Conservation (phyloP, 768 basidiomycete species). For the Xanthoconium stramineum region DNA sequence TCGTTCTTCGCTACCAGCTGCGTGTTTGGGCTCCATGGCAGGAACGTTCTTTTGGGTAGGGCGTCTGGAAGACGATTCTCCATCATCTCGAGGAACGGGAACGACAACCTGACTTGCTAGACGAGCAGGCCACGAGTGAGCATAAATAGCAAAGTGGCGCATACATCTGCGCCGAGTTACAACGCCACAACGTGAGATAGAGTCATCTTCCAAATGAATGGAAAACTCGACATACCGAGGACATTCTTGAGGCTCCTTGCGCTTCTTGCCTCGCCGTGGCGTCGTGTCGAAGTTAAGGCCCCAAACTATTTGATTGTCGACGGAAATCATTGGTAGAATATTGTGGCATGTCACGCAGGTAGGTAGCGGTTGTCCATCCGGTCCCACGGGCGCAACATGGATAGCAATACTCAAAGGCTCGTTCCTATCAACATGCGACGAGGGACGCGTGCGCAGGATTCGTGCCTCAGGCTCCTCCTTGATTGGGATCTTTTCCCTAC, state of each 20-base stretch:
- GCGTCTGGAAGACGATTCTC: constrained; percentile 37
- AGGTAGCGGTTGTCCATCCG: constrained; percentile 66
- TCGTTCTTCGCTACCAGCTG: constrained; percentile 40
- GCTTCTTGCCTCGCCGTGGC: constrained; percentile 46
- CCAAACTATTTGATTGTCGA: constrained; percentile 75
- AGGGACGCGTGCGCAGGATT: constrained; percentile 48
- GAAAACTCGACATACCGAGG: constrained; percentile 52
- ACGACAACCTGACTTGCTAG: constrained; percentile 44
- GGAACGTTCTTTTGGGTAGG: constrained; percentile 50
- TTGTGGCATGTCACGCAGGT: constrained; percentile 70
- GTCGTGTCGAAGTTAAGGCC: constrained; percentile 54
- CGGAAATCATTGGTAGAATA: constrained; percentile 71
- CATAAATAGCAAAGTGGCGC: constrained; percentile 78
- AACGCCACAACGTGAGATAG: constrained; percentile 14
- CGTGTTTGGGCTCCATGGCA: constrained; percentile 54
- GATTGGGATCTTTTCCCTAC: constrained; percentile 38
- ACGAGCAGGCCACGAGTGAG: constrained; percentile 67
- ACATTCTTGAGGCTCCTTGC: constrained; percentile 65
- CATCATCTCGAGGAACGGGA: constrained; percentile 46
- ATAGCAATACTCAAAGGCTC: constrained; percentile 40
- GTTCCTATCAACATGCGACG: constrained; percentile 32
- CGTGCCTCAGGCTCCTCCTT: constrained; percentile 52
- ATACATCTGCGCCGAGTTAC: constrained; percentile 53
- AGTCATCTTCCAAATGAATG: constrained; percentile 21
- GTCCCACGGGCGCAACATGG: constrained; percentile 48